Evolutionary conservation across 2,329 filamentous ascomycete genomes (phyloP), one percentile per base, ranked within the genome.

Genomic region (Colletotrichum echinochloae): DNA sequence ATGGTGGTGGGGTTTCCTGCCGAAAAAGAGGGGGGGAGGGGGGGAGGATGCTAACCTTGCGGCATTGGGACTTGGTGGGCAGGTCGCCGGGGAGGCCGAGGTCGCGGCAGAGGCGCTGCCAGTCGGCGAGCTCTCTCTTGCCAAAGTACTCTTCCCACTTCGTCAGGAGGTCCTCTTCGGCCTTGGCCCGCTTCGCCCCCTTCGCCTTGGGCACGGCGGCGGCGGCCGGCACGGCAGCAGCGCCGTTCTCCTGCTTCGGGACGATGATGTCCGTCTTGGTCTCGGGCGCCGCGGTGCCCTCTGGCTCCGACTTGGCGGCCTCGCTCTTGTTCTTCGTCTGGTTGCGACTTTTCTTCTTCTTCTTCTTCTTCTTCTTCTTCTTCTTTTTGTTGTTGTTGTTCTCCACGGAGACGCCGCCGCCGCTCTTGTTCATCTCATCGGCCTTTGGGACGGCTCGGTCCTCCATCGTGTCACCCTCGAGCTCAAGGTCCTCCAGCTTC

Each of bases 21-120:
- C n/a, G 39, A 2, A 18, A 7, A 5, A 2, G 7, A 2, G 39
- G 1, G 26, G 23, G 8, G 4, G 1, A 37, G 28, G 26, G 16
- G 11, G 33, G 30, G 8, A 5, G n/a, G n/a, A 5, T 28, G n/a
- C 26, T 72, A 74, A 86, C 86, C 75, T 82, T 81, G 60, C 78
- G 78, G 70, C 86, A 87, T 68, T 86, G 76, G 0, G 54, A 83
- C 73, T 84, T 86, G 76, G 81, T 86, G 0, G 68, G 60, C 23
- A 83, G 79, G 1, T 80, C 64, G 0, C 75, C 77, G 0, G 75
- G 65, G 12, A 87, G 76, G 1, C 79, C 82, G 23, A 88, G 75
- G 68, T 87, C 83, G 0, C 26, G 14, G 75, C 85, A 83, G 30
- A 88, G 75, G 1, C 79, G 76, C 65, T 84, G 82, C 82, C 83